phyloP scores from a whole-genome alignment of 2,329 filamentous ascomycete genomes.

The Neobulgaria alba region DNA sequence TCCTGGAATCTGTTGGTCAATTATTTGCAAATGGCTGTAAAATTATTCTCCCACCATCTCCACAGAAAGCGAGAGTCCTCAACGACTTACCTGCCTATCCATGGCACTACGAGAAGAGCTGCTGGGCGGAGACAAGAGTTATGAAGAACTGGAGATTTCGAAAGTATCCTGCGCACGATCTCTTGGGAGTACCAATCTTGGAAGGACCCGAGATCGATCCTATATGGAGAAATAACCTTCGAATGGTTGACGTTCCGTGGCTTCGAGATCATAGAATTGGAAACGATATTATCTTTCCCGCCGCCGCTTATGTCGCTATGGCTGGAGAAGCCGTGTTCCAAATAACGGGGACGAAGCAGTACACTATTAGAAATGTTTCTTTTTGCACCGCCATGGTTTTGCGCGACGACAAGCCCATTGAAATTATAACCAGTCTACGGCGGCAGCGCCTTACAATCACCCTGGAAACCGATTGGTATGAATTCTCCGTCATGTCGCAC shows the following conservation, averaged over 20 bases:
- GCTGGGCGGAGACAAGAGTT: slow-evolving; percentile 44
- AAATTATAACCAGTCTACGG: slow-evolving; percentile 22
- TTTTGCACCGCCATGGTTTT: slow-evolving; percentile 22
- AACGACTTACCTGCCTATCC: slow-evolving; percentile 40
- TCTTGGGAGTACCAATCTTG: slow-evolving; percentile 21
- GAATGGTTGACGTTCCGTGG: slow-evolving; percentile 34
- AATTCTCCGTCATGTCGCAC: slow-evolving; percentile 6
- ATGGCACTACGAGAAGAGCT: slow-evolving; percentile 42
- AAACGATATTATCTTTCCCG: slow-evolving; percentile 40
- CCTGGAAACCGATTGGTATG: slow-evolving; percentile 7
- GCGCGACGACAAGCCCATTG: slow-evolving; percentile 10
- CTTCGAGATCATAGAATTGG: slow-evolving; percentile 41
- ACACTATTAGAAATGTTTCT: slow-evolving; percentile 13
- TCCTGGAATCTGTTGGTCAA: not conserved
- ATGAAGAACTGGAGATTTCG: slow-evolving; percentile 37
- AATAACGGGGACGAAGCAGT: slow-evolving; percentile 17
- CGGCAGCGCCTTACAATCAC: slow-evolving; percentile 17
- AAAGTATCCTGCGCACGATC: slow-evolving; percentile 33
- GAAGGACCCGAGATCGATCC: slow-evolving; percentile 16
- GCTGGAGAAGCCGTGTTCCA: slow-evolving; percentile 6
- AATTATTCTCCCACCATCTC: not conserved
- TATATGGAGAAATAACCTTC: slow-evolving; percentile 27
- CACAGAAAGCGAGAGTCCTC: slow-evolving; percentile 1
- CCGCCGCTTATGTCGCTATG: slow-evolving; percentile 31
- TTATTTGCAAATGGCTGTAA: not conserved